Percentiles rank a stretch among this genome's conserved stretches.
Conservation (phyloP, 2,329 filamentous ascomycete genomes). For the Exserohilum rostratum region DNA sequence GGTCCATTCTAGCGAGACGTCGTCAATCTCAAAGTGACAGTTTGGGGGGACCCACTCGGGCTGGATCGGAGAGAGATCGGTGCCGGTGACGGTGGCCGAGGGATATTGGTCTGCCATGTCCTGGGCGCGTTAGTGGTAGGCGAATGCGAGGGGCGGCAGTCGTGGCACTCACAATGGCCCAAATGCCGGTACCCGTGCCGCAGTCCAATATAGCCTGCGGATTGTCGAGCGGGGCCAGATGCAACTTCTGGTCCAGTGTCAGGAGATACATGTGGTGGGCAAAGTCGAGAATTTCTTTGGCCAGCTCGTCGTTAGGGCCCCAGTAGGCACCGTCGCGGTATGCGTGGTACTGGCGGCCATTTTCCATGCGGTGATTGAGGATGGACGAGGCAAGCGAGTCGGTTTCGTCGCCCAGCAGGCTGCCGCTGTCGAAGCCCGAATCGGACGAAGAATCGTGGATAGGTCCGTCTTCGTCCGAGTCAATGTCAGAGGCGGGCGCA, state of each 20-base stretch:
- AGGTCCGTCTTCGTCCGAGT: slow-evolving; percentile 7
- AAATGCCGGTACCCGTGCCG: slow-evolving; percentile 47
- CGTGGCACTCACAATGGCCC: slow-evolving; percentile 40
- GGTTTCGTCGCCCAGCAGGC: slow-evolving; percentile 44
- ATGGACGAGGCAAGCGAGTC: slow-evolving; percentile 46
- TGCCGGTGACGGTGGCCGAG: slow-evolving; percentile 47
- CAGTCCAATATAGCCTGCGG: slow-evolving; percentile 42
- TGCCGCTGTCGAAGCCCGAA: slow-evolving; percentile 47
- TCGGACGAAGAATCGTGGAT: slow-evolving; percentile 32
- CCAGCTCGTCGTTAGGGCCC: slow-evolving; percentile 53
- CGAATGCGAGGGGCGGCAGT: neutral
- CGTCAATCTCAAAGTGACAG: slow-evolving; percentile 56
- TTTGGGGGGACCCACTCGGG: slow-evolving; percentile 56
- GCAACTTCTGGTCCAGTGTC: slow-evolving; percentile 42
- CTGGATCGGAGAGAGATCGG: slow-evolving; percentile 58
- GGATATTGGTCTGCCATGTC: slow-evolving; percentile 40
- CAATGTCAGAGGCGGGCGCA: neutral
- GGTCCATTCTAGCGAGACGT: slow-evolving; percentile 52
- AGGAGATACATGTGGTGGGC: slow-evolving; percentile 50
- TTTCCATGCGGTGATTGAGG: slow-evolving; percentile 46
- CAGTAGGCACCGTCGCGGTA: slow-evolving; percentile 47
- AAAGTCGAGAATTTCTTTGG: slow-evolving; percentile 54
- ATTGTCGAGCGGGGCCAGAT: slow-evolving; percentile 41
- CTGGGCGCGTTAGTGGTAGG: slow-evolving; percentile 3
- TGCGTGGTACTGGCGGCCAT: slow-evolving; percentile 47